These are phyloP conservation scores for Cenococcum geophilum DNA, from an alignment of 495 filamentous ascomycete genomes.

Conservation along the genomic window DNA sequence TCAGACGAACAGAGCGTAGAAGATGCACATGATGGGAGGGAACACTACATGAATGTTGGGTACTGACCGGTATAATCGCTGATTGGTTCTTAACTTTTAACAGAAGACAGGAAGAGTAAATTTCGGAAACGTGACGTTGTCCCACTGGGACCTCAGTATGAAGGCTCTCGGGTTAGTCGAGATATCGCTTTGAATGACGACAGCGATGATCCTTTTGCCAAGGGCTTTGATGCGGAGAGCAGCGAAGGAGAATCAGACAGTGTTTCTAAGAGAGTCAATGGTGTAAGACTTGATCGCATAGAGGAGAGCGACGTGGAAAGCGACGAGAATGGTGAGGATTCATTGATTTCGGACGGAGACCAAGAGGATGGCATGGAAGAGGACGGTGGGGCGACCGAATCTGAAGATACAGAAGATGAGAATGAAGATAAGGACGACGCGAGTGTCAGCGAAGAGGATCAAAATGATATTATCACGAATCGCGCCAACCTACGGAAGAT, in stretches of 20 bases:
- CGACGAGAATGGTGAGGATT: constrained; percentile 34
- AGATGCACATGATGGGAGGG: constrained; percentile 54
- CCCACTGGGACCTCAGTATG: constrained; percentile 72
- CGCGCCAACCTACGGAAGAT: constrained; percentile 59
- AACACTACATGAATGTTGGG: constrained; percentile 82
- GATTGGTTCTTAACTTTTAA: background rate
- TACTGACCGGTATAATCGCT: constrained; percentile 34
- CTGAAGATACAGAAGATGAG: constrained; percentile 34
- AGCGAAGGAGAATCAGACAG: constrained; percentile 36
- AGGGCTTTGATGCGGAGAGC: constrained; percentile 31
- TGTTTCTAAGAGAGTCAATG: background rate
- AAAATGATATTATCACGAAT: constrained; percentile 34
- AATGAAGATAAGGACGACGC: constrained; percentile 41
- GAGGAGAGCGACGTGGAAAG: constrained; percentile 19
- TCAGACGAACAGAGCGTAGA: constrained; percentile 40
- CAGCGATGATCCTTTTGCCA: constrained; percentile 43
- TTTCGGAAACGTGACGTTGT: constrained; percentile 65
- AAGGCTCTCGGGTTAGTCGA: constrained; percentile 71
- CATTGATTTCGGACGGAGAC: background rate
- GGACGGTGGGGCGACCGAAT: constrained; percentile 33
- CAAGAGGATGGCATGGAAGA: constrained; percentile 20
- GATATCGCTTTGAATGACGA: constrained; percentile 50
- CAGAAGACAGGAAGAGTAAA: constrained; percentile 63
- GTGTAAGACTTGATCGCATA: background rate
- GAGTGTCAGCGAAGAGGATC: constrained; percentile 38